A percentile compares a stretch with the other conserved stretches of the same genome.
These are phyloP conservation scores for Trametes elegans DNA, from an alignment of 768 basidiomycete species.

Conservation along the genomic window DNA sequence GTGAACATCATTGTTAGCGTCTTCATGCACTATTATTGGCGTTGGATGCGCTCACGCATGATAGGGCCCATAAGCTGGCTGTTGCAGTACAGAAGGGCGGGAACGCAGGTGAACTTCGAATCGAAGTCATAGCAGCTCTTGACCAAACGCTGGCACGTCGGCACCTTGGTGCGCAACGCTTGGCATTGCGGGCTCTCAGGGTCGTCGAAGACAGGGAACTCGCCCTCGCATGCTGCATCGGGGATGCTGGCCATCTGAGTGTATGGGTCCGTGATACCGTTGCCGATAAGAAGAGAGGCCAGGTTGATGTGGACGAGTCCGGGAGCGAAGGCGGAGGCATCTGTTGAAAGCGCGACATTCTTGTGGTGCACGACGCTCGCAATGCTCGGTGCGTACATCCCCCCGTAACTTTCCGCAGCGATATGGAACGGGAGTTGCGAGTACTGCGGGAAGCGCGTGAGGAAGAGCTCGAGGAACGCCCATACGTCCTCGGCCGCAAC, in stretches of 20 bases:
- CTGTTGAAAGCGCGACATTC: slow-evolving; percentile 52
- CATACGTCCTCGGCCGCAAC: slow-evolving; percentile 90
- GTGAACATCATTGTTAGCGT: background rate
- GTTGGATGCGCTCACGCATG: slow-evolving; percentile 48
- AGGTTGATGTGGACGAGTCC: slow-evolving; percentile 75
- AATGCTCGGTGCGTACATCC: slow-evolving; percentile 80
- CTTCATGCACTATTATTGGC: background rate
- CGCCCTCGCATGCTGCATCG: slow-evolving; percentile 80
- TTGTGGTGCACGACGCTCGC: slow-evolving; percentile 77
- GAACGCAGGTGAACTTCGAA: slow-evolving; percentile 45
- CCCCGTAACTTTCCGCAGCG: slow-evolving; percentile 76
- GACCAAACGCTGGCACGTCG: slow-evolving; percentile 53
- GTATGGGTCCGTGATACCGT: slow-evolving; percentile 82
- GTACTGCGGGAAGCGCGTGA: slow-evolving; percentile 74
- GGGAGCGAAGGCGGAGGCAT: slow-evolving; percentile 33
- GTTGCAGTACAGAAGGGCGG: slow-evolving; percentile 78
- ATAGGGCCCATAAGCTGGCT: slow-evolving; percentile 69
- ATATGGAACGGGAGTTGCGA: slow-evolving; percentile 69
- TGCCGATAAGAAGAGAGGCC: slow-evolving; percentile 81
- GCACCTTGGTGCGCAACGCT: slow-evolving; percentile 44
- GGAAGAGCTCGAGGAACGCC: slow-evolving; percentile 79
- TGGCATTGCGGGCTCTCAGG: slow-evolving; percentile 45
- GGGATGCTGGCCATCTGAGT: slow-evolving; percentile 78
- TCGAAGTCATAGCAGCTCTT: slow-evolving; percentile 47
- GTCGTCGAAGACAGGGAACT: slow-evolving; percentile 76